Conservation (phyloP, 1,139 yeast species). For the Zygosaccharomyces pseudobailii region DNA sequence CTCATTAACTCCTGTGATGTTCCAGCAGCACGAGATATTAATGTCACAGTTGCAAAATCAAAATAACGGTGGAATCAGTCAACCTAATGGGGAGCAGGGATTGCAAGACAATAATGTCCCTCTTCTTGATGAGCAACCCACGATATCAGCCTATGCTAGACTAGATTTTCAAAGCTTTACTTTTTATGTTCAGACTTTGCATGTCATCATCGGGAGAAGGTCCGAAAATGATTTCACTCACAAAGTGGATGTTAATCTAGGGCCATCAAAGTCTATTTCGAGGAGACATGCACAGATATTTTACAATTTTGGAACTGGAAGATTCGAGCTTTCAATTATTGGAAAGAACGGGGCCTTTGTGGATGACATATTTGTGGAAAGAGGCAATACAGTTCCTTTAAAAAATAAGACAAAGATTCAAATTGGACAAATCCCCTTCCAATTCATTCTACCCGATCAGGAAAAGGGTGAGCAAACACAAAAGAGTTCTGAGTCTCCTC, state of each 20-base stretch:
- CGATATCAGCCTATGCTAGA: conserved; percentile 89
- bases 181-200: conserved; percentile 92
- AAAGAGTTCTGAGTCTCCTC: conserved; percentile 7
- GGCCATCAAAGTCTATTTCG: conserved; percentile 86
- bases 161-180: conserved; percentile 89
- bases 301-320: conserved; percentile 89
- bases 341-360: conserved; percentile 97
- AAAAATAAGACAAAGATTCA: conserved; percentile 79
- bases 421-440: conserved; percentile 86
- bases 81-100: conserved; percentile 1
- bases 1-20: conserved; percentile 30
- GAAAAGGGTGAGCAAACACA: conserved; percentile 20
- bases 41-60: conserved; percentile 4
- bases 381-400: conserved; percentile 84
- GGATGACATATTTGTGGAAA: conserved; percentile 79
- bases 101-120: conserved; percentile 7
- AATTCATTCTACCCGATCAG: conserved; percentile 68
- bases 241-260: conserved; percentile 86
- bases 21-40: conserved; percentile 22
- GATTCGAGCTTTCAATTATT: conserved; percentile 82
- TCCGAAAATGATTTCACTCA: conserved; percentile 61
- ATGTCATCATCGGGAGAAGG: conserved; percentile 84
- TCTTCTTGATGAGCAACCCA: conserved; percentile 38
- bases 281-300: conserved; percentile 91
- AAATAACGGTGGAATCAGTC: neutral